These are phyloP conservation scores for Pseudozyma sp. DNA, from an alignment of 1,284 basidiomycete genomes.

Conservation along the genomic window DNA sequence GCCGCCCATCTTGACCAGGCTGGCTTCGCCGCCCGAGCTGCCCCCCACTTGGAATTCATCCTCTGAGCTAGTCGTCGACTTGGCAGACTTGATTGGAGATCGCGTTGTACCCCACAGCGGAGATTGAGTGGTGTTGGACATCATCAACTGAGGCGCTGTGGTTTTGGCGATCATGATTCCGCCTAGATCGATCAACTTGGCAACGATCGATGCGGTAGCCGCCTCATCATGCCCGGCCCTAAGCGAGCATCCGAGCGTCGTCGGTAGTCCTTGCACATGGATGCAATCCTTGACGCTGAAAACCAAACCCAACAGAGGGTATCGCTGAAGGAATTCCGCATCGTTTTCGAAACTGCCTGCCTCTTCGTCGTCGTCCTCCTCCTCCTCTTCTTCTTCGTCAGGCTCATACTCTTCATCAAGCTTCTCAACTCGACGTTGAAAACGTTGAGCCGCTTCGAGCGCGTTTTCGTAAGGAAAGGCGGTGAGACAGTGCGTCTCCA, in stretches of 20 bases:
- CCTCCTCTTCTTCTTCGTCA: no score
- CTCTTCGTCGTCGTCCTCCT: background rate
- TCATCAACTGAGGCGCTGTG: constrained; percentile 50
- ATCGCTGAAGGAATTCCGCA: background rate
- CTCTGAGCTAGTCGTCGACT: background rate
- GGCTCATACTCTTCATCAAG: no score
- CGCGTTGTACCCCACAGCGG: constrained; percentile 37
- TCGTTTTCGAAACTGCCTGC: background rate
- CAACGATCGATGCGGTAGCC: constrained; percentile 11
- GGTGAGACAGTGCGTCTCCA: constrained; percentile 46
- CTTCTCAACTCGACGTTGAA: background rate
- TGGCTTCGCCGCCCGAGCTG: constrained; percentile 52
- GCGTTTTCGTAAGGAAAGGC: constrained; percentile 34
- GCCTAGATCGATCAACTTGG: constrained; percentile 14
- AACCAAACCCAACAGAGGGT: constrained; percentile 37
- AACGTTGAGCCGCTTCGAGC: background rate
- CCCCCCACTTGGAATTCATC: constrained; percentile 55
- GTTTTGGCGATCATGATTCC: constrained; percentile 56
- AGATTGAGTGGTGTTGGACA: constrained; percentile 42
- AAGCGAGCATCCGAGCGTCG: constrained; percentile 44
- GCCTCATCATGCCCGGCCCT: constrained; percentile 14
- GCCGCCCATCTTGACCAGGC: constrained; percentile 42
- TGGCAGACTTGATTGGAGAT: background rate
- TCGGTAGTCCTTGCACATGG: constrained; percentile 30
- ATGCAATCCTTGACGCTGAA: constrained; percentile 59